phyloP scores from a whole-genome alignment of 1,284 basidiomycete species.

The Ustilago shanxiensis region DNA sequence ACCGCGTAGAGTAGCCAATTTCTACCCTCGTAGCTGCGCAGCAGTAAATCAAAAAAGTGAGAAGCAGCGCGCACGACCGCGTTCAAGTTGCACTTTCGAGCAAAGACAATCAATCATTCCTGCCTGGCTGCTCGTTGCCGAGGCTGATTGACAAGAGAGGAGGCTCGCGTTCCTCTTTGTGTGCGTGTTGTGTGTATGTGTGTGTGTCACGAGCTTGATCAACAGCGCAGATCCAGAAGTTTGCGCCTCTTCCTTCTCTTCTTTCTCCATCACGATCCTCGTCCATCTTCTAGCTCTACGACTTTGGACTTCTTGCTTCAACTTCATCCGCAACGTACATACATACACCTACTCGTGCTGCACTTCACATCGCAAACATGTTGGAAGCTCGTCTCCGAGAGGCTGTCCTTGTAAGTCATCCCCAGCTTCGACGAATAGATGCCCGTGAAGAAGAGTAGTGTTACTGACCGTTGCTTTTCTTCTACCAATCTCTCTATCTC shows the following conservation, averaged over 20 bases:
- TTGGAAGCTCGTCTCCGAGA: constrained; percentile 63
- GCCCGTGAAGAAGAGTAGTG: constrained; percentile 20
- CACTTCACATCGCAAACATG: constrained; percentile 34
- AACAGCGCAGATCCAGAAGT: not conserved
- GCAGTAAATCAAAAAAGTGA: not conserved
- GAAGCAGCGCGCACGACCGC: not conserved
- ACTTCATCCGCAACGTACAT: not conserved
- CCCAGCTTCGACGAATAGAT: not conserved
- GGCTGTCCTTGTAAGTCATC: constrained; percentile 55
- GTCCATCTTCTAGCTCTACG: not conserved
- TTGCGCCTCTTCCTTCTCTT: not conserved
- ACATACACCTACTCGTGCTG: no score
- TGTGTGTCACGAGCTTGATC: not conserved
- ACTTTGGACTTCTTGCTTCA: not conserved
- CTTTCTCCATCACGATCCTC: constrained; percentile 3
- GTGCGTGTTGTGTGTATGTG: no score
- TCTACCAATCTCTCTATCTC: not conserved
- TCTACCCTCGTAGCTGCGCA: no score
- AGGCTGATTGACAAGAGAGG: no score
- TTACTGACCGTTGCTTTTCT: not conserved
- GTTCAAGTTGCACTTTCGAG: not conserved
- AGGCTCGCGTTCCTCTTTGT: no score
- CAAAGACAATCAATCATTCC: not conserved
- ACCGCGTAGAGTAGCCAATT: constrained; percentile 20
- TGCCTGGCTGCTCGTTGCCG: not conserved